Percentiles rank a stretch among this genome's conserved stretches.
These are phyloP conservation scores for Kazachstania africana DNA, from an alignment of 805 yeast genomes.

Conservation along the genomic window DNA sequence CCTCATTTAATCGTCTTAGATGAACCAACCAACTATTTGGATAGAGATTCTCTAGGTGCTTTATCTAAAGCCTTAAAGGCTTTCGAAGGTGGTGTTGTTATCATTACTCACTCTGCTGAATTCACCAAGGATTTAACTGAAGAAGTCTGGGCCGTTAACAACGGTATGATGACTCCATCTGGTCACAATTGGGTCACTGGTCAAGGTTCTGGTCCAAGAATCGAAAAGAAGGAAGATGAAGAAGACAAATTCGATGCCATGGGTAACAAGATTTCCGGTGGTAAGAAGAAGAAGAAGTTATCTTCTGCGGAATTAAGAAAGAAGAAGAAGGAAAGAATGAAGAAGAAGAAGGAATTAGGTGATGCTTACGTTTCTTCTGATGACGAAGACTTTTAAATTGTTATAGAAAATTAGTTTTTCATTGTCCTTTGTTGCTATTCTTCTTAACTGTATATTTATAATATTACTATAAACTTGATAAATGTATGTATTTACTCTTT, in stretches of 20 bases:
- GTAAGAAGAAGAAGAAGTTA: slow-evolving; percentile 93
- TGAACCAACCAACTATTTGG: slow-evolving; percentile 99
- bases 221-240: slow-evolving; percentile 90
- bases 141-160: slow-evolving; percentile 99
- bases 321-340: slow-evolving; percentile 99
- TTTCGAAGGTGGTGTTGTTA: slow-evolving; percentile 99
- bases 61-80: slow-evolving; percentile 96
- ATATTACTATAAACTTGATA: too few relatives aligned
- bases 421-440: background rate
- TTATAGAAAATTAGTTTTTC: background rate
- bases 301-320: slow-evolving; percentile 98
- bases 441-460: too few relatives aligned
- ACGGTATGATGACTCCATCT: slow-evolving; percentile 98
- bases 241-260: slow-evolving; percentile 99
- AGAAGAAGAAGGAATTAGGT: slow-evolving; percentile 99
- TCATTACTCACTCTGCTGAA: slow-evolving; percentile 99
- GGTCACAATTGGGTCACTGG: slow-evolving; percentile 99
- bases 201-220: slow-evolving; percentile 99
- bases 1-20: slow-evolving; percentile 98
- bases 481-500: too few relatives aligned
- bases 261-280: slow-evolving; percentile 98
- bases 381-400: slow-evolving; percentile 47
- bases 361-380: slow-evolving; percentile 98
- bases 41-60: slow-evolving; percentile 99
- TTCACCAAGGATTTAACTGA: slow-evolving; percentile 98